Evolutionary conservation across 202 grass and related monocot species (phyloP).

Genomic region (Setaria italica): DNA sequence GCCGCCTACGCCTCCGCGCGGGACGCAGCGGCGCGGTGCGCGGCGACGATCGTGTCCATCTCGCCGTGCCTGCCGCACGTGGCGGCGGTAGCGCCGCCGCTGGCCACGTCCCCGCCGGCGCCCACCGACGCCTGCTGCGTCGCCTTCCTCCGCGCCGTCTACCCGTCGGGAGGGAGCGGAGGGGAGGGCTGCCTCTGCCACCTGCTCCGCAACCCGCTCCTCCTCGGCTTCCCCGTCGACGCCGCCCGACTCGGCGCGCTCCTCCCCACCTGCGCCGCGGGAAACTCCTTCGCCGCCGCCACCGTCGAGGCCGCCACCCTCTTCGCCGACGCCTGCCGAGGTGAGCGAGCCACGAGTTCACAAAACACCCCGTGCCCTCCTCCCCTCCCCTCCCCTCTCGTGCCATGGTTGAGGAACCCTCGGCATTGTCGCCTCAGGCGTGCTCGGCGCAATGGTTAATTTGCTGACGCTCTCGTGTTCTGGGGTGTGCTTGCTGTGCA

Average conservation of each 20-base stretch:
- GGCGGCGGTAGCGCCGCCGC: constrained; percentile 40
- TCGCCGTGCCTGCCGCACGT: constrained; percentile 62
- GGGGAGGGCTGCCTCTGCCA: constrained; percentile 65
- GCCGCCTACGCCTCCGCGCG: background rate
- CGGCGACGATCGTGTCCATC: constrained; percentile 53
- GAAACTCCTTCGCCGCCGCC: constrained; percentile 43
- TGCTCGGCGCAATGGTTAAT: background rate
- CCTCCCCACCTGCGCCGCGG: constrained; percentile 61
- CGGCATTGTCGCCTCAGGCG: too few relatives aligned
- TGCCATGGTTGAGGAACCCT: background rate
- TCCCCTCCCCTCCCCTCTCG: background rate
- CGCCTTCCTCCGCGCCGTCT: constrained; percentile 57
- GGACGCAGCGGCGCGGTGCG: constrained; percentile 39
- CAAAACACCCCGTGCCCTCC: background rate
- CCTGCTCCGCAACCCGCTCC: constrained; percentile 62
- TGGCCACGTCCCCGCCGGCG: background rate
- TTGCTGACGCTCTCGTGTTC: background rate
- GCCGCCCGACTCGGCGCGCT: constrained; percentile 55
- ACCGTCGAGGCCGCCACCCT: constrained; percentile 47
- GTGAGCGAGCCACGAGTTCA: constrained; percentile 12
- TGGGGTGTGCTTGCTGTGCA: background rate
- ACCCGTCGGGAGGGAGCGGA: constrained; percentile 28
- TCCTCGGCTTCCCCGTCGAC: constrained; percentile 77
- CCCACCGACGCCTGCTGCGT: constrained; percentile 62
- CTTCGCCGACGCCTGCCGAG: constrained; percentile 68